Evolutionary conservation across 1,139 yeast species (phyloP).

Genomic region (Meyerozyma sp.): DNA sequence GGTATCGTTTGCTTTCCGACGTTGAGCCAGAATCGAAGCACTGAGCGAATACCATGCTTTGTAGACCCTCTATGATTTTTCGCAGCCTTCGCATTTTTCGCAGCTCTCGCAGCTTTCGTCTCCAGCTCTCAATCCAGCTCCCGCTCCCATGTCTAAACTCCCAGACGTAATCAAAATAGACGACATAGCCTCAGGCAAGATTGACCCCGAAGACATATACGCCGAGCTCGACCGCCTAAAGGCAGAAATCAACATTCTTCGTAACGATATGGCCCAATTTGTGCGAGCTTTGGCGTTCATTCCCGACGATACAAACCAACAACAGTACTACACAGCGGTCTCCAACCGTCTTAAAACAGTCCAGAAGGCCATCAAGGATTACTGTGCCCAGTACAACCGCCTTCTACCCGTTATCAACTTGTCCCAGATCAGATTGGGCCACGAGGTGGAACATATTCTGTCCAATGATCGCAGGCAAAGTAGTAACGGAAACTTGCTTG

Average conservation of each 20-base stretch:
- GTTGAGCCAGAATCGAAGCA: too few species aligned
- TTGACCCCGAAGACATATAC: conserved; percentile 33
- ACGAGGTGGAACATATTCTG: conserved; percentile 33
- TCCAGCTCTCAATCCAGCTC: neutral
- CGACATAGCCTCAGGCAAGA: conserved; percentile 40
- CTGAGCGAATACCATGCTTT: too few species aligned
- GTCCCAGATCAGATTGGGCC: conserved; percentile 46
- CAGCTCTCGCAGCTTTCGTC: neutral
- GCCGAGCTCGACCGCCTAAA: conserved; percentile 39
- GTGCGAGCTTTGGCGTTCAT: conserved; percentile 35
- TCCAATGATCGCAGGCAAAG: neutral
- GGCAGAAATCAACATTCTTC: conserved; percentile 36
- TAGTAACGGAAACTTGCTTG: neutral
- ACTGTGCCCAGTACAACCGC: conserved; percentile 40
- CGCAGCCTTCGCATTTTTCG: neutral
- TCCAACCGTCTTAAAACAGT: conserved; percentile 23
- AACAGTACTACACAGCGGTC: conserved; percentile 24
- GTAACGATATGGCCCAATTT: conserved; percentile 41
- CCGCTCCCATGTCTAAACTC: conserved; percentile 12
- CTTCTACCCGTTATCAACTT: conserved; percentile 46
- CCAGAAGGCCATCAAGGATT: conserved; percentile 35
- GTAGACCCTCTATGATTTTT: too few species aligned
- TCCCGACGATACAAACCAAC: conserved; percentile 31
- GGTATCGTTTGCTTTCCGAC: too few species aligned
- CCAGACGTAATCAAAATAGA: conserved; percentile 41